phyloP scores from a whole-genome alignment of 257 asterid genomes.

The Agastache rugosa region DNA sequence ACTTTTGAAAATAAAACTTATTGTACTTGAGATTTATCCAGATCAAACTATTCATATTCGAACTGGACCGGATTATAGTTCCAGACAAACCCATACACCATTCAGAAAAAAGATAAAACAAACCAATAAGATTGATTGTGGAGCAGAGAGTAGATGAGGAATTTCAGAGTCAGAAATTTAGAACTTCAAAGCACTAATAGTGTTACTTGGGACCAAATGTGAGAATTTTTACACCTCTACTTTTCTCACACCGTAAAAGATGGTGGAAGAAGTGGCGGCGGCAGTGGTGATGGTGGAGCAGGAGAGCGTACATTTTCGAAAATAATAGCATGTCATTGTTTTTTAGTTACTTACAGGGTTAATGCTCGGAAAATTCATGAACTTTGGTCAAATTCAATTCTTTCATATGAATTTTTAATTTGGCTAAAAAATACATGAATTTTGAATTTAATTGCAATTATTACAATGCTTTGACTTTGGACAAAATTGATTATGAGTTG shows the following conservation, averaged over 20 bases:
- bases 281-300: neutral
- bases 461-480: too few species aligned
- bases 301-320: too few species aligned
- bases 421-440: too few species aligned
- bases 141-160: slow-evolving; percentile 22
- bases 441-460: too few species aligned
- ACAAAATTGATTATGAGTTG: too few species aligned
- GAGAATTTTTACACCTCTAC: neutral
- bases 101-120: neutral
- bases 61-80: neutral
- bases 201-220: neutral
- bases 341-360: too few species aligned
- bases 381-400: too few species aligned
- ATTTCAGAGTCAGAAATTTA: slow-evolving; percentile 27
- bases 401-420: too few species aligned
- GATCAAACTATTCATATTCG: neutral
- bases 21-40: neutral
- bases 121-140: neutral
- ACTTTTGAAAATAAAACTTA: too few species aligned
- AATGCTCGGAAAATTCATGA: too few species aligned
- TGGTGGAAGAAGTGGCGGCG: neutral
- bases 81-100: too few species aligned
- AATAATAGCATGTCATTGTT: too few species aligned
- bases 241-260: neutral
- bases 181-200: slow-evolving; percentile 30